Percentiles rank a stretch among this genome's conserved stretches.
phyloP scores from a whole-genome alignment of 148 eudicot species.

The Polygonum aviculare region DNA sequence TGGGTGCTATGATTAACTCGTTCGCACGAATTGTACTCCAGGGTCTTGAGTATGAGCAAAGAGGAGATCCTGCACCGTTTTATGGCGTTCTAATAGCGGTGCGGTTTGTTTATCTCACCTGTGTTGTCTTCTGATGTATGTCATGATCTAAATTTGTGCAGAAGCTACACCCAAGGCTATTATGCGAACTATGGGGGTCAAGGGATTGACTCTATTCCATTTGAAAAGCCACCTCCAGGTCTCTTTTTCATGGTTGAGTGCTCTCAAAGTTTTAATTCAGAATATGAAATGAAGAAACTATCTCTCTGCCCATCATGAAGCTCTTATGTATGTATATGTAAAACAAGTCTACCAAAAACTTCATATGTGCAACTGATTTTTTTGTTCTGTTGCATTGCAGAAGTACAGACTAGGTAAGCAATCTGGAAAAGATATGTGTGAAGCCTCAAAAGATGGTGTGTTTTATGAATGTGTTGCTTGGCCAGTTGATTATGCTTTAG shows the following conservation, averaged over 20 bases:
- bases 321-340: background rate
- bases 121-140: slow-evolving; percentile 11
- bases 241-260: slow-evolving; percentile 6
- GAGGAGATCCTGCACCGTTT: background rate
- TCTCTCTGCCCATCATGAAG: background rate
- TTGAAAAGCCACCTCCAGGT: slow-evolving; percentile 82
- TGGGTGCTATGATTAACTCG: background rate
- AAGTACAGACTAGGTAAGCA: slow-evolving; percentile 86
- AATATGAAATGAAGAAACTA: background rate
- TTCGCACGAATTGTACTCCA: background rate
- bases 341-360: background rate
- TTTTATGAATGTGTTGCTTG: slow-evolving; percentile 12
- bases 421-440: slow-evolving; percentile 73
- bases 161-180: slow-evolving; percentile 82
- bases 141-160: slow-evolving; percentile 22
- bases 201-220: slow-evolving; percentile 81
- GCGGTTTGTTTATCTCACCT: background rate
- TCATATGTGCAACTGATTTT: background rate
- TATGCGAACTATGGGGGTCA: slow-evolving; percentile 80
- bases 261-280: background rate
- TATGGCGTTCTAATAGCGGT: background rate
- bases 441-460: slow-evolving; percentile 71
- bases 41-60: background rate
- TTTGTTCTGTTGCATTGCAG: slow-evolving; percentile 37
- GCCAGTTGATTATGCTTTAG: background rate